Evolutionary conservation across 345 rosid genomes (phyloP).

Genomic region (Ricinus communis): DNA sequence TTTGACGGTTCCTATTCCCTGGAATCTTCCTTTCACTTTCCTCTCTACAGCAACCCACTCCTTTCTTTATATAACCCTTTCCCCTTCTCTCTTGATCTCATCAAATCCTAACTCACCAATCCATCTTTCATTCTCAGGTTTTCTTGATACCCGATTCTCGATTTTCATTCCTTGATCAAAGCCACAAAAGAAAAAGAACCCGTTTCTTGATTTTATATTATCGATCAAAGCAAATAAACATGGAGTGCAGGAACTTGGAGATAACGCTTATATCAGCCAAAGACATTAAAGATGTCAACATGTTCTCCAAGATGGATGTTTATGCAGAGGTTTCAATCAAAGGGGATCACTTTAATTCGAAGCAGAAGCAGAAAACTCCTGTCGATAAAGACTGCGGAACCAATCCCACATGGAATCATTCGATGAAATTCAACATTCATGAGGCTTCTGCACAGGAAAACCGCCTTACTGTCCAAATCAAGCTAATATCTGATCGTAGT

Average conservation of each 20-base stretch:
- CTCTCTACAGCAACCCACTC: background rate
- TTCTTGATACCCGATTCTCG: no score
- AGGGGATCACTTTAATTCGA: constrained; percentile 37
- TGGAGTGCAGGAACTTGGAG: constrained; percentile 60
- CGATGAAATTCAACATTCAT: constrained; percentile 52
- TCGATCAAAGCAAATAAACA: background rate
- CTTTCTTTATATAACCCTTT: background rate
- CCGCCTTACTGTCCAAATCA: constrained; percentile 36
- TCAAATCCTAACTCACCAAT: background rate
- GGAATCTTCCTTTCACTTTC: constrained; percentile 8
- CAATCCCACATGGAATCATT: constrained; percentile 53
- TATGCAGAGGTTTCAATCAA: constrained; percentile 53
- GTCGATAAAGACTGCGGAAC: constrained; percentile 55
- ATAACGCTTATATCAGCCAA: constrained; percentile 50
- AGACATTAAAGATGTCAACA: constrained; percentile 52
- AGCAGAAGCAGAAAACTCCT: constrained; percentile 46
- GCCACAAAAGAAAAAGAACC: no score
- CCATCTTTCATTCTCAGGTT: no score
- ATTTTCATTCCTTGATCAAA: background rate
- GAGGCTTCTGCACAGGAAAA: constrained; percentile 41
- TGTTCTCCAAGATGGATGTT: constrained; percentile 60
- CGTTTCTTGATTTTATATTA: background rate
- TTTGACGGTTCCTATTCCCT: background rate
- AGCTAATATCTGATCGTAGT: constrained; percentile 48
- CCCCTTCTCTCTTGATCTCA: background rate